These are phyloP conservation scores for Parafenestella ontariensis DNA, from an alignment of 2,329 filamentous ascomycete genomes.

Conservation along the genomic window DNA sequence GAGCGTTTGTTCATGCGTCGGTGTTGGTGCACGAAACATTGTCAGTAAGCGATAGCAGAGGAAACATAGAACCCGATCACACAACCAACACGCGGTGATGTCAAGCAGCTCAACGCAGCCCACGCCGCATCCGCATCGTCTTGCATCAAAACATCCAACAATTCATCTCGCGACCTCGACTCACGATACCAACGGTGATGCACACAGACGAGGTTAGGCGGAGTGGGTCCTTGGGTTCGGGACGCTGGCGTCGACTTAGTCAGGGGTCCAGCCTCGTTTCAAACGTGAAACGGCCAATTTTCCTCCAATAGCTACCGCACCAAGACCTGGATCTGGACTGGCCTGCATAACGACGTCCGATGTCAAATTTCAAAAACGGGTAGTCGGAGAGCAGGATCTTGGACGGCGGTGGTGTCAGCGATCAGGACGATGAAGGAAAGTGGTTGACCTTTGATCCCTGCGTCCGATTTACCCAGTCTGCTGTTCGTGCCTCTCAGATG, in stretches of 20 bases:
- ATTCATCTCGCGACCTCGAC: background rate
- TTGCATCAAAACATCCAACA: background rate
- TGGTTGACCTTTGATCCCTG: background rate
- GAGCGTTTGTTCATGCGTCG: constrained; percentile 8
- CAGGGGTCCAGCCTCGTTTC: constrained; percentile 23
- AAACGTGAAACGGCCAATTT: constrained; percentile 28
- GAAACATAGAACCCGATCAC: background rate
- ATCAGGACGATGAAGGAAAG: background rate
- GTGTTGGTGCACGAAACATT: background rate
- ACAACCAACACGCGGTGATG: background rate
- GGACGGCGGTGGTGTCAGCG: background rate
- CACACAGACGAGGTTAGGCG: constrained; percentile 10
- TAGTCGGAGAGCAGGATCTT: background rate
- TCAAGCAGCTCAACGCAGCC: background rate
- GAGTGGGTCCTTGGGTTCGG: constrained; percentile 9
- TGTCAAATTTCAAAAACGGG: constrained; percentile 7
- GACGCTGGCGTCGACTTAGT: constrained; percentile 8
- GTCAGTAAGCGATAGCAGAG: background rate
- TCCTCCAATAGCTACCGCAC: constrained; percentile 24
- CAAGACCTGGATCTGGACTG: constrained; percentile 11
- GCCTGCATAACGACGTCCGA: constrained; percentile 16
- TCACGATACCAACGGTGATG: background rate
- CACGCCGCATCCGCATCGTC: background rate
- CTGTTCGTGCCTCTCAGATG: background rate
- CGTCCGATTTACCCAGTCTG: background rate